Evolutionary conservation across 257 asterid species (phyloP), one percentile per base, ranked within the genome.

Genomic region (Nicotiana sylvestris): DNA sequence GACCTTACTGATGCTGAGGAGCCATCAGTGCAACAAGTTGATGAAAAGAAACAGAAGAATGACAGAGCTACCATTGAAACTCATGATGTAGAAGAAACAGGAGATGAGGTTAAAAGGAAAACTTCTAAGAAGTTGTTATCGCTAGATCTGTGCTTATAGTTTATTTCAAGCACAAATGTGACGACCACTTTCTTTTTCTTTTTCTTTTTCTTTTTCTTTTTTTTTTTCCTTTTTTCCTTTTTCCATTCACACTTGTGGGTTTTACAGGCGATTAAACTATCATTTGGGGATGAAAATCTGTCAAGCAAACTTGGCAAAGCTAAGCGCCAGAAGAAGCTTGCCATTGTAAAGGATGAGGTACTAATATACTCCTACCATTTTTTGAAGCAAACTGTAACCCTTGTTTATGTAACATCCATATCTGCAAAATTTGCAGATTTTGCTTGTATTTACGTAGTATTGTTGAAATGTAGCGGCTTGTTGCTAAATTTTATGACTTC

Each of bases 281-380:
- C 61, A 39, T 37, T 32, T 27, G 53, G 11, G 35, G 77, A 68
- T 82, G 83, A 68, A 27, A 67, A 78, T 67, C 21, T 21, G 72
- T 77, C 87, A 12, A 66, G 6, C 57, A 64, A 82, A 29, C 43
- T 33, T 79, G 37, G 39, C 66, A 69, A 82, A 68, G 32, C 87
- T 74, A 86, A 82, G 86, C 25, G 30, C 66, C 61, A 7, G 32
- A 84, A 74, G 82, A 87, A 86, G 70, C 32, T 13, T 12, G 13
- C 76, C n/a, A 55, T 32, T 58, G 85, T 82, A 46, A 86, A 81
- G 82, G 89, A 83, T 74, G 86, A 86, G 93, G 96, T 90, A 89
- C 58, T 25, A 49, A 13, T 49, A 74, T 49, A 25, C 39, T 35
- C 39, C 39, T 35, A 35, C 25, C 27, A 49, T 3, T 30, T 25